Evolutionary conservation across 148 eudicot species (phyloP), one percentile per base, ranked within the genome.

Genomic region (Camellia japonica): DNA sequence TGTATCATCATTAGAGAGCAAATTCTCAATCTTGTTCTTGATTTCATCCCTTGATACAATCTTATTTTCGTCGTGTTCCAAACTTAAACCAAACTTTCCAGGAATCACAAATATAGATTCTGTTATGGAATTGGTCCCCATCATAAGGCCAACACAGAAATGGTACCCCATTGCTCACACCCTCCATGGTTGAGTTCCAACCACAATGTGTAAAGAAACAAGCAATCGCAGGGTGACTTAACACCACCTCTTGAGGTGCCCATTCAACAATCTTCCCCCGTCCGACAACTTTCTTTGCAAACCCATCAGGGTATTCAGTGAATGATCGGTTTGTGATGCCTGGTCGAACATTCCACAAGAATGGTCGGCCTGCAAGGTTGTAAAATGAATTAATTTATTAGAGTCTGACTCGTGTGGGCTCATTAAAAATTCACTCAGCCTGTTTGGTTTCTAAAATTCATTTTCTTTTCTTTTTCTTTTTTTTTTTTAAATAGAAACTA

Each of bases 331-430:
- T 7, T 14, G 66, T 68, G 4, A 20, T 49, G 74, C 59, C 79
- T 61, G 79, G 68, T 55, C 82, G 7, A 2, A 64, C 85, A 49
- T 79, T 82, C 79, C 82, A 83, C 54, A 83, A 60, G 51, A 74
- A 79, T 47, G 80, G 76, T 12, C 49, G 54, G 19, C 46, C 72
- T 8, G 43, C 38, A 30, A 30, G 38, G 38, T 30, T 30, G 38
- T 30, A 30, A 30, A 30, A 30, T 30, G 38, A 30, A 30, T 30
- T 30, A 30, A 30, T 30, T 30, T 30, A 30, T 1, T 30, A 30
- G 38, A 30, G 38, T 30, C 38, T 30, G 1, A 30, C 38, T 30
- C 38, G 38, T 30, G 38, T 30, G 38, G 38, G 38, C 38, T 30
- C 38, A 30, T 30, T 30, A 30, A 30, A 30, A 30, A 30, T 30